Evolutionary conservation across 176 grass and related monocot species (phyloP), one percentile per base, ranked within the genome.

Genomic region (Echinochloa phyllopogon): DNA sequence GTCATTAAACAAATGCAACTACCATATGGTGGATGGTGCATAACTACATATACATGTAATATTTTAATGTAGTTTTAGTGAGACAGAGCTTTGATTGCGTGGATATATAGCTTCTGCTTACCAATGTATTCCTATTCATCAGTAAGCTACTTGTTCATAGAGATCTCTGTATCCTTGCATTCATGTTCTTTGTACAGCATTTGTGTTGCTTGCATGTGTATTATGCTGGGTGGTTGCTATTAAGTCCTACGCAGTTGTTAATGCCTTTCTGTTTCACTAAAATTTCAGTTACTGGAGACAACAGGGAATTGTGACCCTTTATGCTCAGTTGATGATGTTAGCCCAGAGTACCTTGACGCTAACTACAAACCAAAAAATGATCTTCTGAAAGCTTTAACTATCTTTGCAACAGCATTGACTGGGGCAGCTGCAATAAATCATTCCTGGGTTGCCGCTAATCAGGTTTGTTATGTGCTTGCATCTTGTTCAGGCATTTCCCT

Each of bases 401-500:
- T 98, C 69, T 72, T 95, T 74, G 89, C 85, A 72, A 20, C 90
- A 48, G 60, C 89, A 86, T 89, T 98, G 83, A 85, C 85, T 61
- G 96, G 96, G 60, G 83, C 96, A 57, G 93, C 89, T 74, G 89
- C 93, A 79, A 95, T 95, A 84, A 98, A 95, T 83, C 93, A 95
- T 86, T 95, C 96, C 27, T 98, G 96, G 96, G 93, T 98, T 61
- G 93, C 93, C 81, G 91, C 87, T 73, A 93, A 98, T 87, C 93
- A 95, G 93, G 96, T 98, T 43, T 62, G 42, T 48, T 72, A 36
- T 51, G 79, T 76, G 7, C 1, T 82, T 25, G 40, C 63, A 79
- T 39, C 64, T 68, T 83, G 37, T 73, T 8, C 65, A 85, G 62
- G 53, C 16, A 45, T 61, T 38, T 47, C 12, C 47, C 10, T 29